A percentile compares a stretch with the other conserved stretches of the same genome.
Conservation (phyloP, 305 asterid genomes). For the Fraxinus floribunda region DNA sequence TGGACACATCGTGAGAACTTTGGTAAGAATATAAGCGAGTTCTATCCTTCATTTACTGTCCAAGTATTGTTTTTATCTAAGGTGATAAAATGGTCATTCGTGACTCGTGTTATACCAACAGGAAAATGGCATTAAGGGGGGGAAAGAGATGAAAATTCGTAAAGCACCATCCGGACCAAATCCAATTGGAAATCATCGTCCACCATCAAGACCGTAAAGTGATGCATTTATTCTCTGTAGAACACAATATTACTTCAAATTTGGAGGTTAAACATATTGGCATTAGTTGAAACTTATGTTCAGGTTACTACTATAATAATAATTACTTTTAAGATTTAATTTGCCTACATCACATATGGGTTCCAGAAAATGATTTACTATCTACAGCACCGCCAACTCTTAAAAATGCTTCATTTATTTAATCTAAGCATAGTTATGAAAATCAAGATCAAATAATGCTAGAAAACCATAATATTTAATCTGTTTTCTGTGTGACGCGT, state of each 20-base stretch:
- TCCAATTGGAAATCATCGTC: conserved; percentile 39
- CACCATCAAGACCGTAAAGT: conserved; percentile 35
- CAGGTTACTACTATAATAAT: background rate
- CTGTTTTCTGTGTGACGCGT: background rate
- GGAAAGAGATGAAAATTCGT: conserved; percentile 14
- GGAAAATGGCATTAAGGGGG: conserved; percentile 7
- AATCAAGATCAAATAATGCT: background rate
- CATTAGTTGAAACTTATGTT: background rate
- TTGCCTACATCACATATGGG: background rate
- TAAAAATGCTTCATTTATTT: background rate
- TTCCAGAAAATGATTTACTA: background rate
- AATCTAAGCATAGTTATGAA: background rate
- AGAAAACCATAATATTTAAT: background rate
- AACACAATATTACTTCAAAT: background rate
- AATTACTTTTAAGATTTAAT: background rate
- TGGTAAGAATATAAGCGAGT: conserved; percentile 19
- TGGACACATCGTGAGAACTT: conserved; percentile 21
- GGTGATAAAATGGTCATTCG: background rate
- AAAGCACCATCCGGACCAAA: conserved; percentile 45
- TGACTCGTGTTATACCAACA: conserved; percentile 21
- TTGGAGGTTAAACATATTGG: conserved; percentile 21
- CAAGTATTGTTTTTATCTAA: background rate
- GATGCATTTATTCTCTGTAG: background rate
- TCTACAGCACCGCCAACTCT: background rate
- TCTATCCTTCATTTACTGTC: background rate